Percentiles rank a stretch among this genome's conserved stretches.
Evolutionary conservation across 805 yeast species (phyloP).

Genomic region (Pachysolen tannophilus): DNA sequence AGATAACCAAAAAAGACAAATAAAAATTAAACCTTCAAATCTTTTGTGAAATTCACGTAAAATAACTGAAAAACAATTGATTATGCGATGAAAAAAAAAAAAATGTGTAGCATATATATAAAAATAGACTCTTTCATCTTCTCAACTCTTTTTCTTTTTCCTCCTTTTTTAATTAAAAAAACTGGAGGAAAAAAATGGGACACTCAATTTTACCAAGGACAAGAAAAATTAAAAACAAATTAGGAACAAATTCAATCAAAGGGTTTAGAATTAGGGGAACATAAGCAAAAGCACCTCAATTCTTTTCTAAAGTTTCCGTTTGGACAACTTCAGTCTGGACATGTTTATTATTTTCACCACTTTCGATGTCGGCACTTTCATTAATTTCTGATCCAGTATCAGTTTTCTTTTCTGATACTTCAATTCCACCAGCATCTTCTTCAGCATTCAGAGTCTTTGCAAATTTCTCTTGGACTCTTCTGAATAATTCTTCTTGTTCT

Average conservation of each 20-base stretch:
- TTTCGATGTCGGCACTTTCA: background rate
- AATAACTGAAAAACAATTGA: too few species aligned
- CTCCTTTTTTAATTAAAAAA: too few species aligned
- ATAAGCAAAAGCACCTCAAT: too few species aligned
- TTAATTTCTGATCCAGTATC: background rate
- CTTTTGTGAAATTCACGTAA: too few species aligned
- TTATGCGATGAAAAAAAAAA: too few species aligned
- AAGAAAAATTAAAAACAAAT: background rate
- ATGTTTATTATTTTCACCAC: constrained; percentile 2
- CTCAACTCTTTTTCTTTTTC: too few species aligned
- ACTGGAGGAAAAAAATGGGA: too few species aligned
- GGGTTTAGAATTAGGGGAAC: background rate
- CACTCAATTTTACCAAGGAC: background rate
- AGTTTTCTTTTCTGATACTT: constrained; percentile 1
- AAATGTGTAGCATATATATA: too few species aligned
- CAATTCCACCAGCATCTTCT: constrained; percentile 22
- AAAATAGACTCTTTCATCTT: too few species aligned
- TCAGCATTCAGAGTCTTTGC: constrained; percentile 27
- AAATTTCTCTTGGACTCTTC: constrained; percentile 25
- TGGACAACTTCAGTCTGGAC: constrained; percentile 10
- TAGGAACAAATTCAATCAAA: background rate
- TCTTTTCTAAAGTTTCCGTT: constrained; percentile 7
- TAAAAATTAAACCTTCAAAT: too few species aligned
- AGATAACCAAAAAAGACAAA: too few species aligned
- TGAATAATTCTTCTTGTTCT: constrained; percentile 48